Percentiles rank a stretch among this genome's conserved stretches.
Conservation (phyloP, 2,329 filamentous ascomycete genomes). For the Lachnellula willkommii region DNA sequence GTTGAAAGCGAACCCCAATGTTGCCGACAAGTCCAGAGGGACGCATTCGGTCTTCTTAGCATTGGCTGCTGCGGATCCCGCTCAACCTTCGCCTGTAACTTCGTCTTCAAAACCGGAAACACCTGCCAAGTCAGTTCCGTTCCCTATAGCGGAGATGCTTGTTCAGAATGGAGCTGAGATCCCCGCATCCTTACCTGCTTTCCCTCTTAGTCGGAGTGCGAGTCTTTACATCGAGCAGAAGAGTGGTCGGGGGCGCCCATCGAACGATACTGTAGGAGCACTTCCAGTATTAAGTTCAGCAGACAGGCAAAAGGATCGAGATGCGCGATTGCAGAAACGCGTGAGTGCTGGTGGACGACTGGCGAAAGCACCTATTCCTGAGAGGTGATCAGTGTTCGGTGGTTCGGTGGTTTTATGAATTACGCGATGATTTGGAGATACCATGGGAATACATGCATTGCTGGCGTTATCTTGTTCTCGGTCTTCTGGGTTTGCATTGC, state of each 20-base stretch:
- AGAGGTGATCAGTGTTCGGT: constrained; percentile 18
- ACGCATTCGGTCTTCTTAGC: constrained; percentile 90
- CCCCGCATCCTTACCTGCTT: constrained; percentile 67
- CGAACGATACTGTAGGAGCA: constrained; percentile 54
- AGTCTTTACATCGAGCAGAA: constrained; percentile 82
- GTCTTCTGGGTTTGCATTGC: constrained; percentile 13
- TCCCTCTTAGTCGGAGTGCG: constrained; percentile 76
- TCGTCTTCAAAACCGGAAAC: constrained; percentile 38
- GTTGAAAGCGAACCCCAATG: constrained; percentile 80
- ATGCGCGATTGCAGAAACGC: constrained; percentile 68
- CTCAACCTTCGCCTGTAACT: constrained; percentile 56
- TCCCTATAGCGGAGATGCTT: constrained; percentile 84
- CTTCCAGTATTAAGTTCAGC: constrained; percentile 48
- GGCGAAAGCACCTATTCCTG: constrained; percentile 37
- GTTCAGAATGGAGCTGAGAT: constrained; percentile 92
- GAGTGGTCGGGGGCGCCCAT: constrained; percentile 41
- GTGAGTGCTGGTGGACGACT: constrained; percentile 72
- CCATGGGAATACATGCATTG: constrained; percentile 28
- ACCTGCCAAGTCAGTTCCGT: constrained; percentile 54
- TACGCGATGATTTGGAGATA: constrained; percentile 29
- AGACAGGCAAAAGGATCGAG: constrained; percentile 58
- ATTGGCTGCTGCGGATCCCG: constrained; percentile 86
- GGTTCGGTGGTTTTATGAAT: constrained; percentile 19
- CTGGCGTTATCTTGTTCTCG: constrained; percentile 26
- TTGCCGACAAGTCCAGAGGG: constrained; percentile 75